Evolutionary conservation across 2,329 filamentous ascomycete species (phyloP).

Genomic region (Curvularia hawaiiensis): DNA sequence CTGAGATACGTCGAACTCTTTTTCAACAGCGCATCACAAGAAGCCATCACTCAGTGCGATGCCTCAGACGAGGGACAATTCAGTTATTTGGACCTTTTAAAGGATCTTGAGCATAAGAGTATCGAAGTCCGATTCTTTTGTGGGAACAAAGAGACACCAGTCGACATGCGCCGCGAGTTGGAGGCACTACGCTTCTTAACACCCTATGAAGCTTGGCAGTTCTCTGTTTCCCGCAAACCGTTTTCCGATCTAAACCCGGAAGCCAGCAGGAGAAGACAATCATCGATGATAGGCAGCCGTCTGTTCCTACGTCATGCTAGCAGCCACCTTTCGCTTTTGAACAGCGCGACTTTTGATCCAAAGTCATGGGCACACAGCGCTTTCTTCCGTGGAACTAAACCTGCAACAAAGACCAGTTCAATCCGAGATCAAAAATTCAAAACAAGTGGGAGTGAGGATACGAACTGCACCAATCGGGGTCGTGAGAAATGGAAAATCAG

Average conservation of each 20-base stretch:
- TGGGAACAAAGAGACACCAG: neutral
- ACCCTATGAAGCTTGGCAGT: conserved; percentile 1
- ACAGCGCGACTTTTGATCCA: conserved; percentile 13
- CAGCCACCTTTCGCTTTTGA: conserved; percentile 16
- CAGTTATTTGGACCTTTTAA: conserved; percentile 9
- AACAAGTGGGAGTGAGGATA: neutral
- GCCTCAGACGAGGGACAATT: conserved; percentile 1
- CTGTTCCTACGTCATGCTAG: conserved; percentile 16
- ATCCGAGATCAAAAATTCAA: neutral
- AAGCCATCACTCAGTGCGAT: conserved; percentile 17
- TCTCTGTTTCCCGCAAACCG: neutral
- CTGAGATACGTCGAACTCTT: conserved; percentile 20
- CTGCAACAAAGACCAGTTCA: conserved; percentile 1
- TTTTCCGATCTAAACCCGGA: conserved; percentile 6
- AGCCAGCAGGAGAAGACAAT: conserved; percentile 2
- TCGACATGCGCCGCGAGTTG: conserved; percentile 14
- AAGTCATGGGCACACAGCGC: conserved; percentile 7
- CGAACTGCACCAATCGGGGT: neutral
- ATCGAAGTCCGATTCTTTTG: conserved; percentile 14
- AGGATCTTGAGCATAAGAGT: conserved; percentile 3
- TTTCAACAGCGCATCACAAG: conserved; percentile 13
- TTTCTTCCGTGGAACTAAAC: conserved; percentile 13
- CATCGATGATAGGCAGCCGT: neutral
- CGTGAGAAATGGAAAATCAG: neutral
- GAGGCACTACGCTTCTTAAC: conserved; percentile 5